Base-by-base conservation (phyloP, 2,329 filamentous ascomycete genomes). In the Cladosporium sp. region DNA sequence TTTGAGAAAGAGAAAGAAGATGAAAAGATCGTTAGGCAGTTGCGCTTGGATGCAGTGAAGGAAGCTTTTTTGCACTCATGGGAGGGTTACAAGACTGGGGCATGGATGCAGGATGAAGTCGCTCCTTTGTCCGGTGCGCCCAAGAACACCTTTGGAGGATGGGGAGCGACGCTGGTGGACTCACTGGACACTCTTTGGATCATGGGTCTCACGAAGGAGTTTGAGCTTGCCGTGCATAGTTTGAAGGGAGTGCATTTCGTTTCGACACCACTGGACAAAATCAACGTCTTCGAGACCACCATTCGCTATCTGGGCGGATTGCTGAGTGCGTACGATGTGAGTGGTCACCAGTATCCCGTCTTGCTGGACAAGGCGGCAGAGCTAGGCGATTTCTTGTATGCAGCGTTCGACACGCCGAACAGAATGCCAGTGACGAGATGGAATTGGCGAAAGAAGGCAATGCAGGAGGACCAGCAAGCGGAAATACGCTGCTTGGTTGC, bases 151-250 rank as follows among this genome's bases (percentile, higher is more conserved):
- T 96, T 96, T 67, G 92, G 89, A 64, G 88, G 87, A 44, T 95
- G 90, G 90, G 87, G 86, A n/a, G 89, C 89, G 16, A 93, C 89
- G 0, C 68, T 95, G 56, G 86, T 95, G 10, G 89, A 95, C 72
- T 75, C 82, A 1, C 72, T 91, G 45, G 85, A 88, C 63, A 82
- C 82, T n/a, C 72, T 89, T 11, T 87, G 84, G 84, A 84, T 88
- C 58, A 83, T 88, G 79, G 84, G 78, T 3, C 59, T 87, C 63
- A 77, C 76, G 56, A 72, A 79, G 0, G 84, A 88, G 54, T 89
- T 88, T 61, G 74, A 80, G 32, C 74, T 80, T 58, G 84, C 84
- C 2, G 80, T 84, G 3, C 70, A 74, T 49, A 80, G 79, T 1
- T 77, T 82, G 5, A 71, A 77, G 61, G 57, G 70, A 5, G 81